Evolutionary conservation across 2,329 filamentous ascomycete species (phyloP).

Genomic region (Cytospora schulzeri): DNA sequence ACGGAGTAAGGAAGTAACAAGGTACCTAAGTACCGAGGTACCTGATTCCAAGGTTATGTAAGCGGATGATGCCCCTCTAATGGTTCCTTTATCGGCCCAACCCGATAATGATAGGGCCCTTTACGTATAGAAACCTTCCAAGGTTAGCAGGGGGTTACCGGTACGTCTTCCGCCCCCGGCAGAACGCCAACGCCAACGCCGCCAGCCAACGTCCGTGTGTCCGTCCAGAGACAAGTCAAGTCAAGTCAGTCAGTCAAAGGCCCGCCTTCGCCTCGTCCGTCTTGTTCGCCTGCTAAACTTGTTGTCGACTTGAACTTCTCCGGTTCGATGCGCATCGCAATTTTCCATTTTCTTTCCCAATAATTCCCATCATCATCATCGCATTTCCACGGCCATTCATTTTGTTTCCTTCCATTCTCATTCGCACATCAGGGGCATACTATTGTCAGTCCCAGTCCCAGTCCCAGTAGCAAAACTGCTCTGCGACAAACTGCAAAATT

Average conservation of each 20-base stretch:
- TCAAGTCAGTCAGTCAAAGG: too few relatives aligned
- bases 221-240: background rate
- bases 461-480: background rate
- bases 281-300: too few relatives aligned
- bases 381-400: background rate
- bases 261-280: background rate
- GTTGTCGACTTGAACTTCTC: background rate
- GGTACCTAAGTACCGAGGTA: background rate
- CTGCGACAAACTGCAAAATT: background rate
- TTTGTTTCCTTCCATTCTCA: background rate
- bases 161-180: background rate
- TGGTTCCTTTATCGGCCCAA: background rate
- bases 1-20: too few relatives aligned
- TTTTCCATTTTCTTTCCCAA: background rate
- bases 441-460: background rate
- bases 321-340: background rate
- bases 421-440: background rate
- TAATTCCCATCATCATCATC: background rate
- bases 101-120: slow-evolving; percentile 1
- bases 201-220: slow-evolving; percentile 1
- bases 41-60: too few relatives aligned
- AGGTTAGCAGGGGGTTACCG: slow-evolving; percentile 1
- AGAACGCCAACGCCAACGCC: background rate
- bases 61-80: too few relatives aligned
- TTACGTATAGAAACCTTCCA: too few relatives aligned